Conservation (phyloP, 495 filamentous ascomycete genomes). For the Daldinia loculata region DNA sequence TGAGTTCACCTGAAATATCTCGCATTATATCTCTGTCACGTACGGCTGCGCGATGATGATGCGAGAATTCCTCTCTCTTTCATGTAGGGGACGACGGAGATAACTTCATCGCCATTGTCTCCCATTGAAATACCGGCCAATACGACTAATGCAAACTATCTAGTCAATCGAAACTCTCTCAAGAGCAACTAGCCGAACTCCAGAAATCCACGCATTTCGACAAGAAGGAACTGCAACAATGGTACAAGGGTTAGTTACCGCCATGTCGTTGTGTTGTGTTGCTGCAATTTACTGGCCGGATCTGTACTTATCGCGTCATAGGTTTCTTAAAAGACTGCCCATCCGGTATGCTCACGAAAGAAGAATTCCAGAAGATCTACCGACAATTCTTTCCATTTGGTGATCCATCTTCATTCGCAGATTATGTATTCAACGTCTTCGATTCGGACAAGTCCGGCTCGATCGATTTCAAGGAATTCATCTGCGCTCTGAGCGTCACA, state of each 20-base stretch:
- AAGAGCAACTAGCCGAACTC: constrained; percentile 91
- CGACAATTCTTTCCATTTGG: constrained; percentile 99
- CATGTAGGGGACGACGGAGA: constrained; percentile 4
- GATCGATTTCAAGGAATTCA: constrained; percentile 99
- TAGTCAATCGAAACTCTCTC: constrained; percentile 94
- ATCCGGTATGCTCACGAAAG: constrained; percentile 92
- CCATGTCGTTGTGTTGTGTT: background rate
- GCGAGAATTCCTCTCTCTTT: constrained; percentile 28
- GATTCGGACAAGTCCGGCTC: constrained; percentile 95
- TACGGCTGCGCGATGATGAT: constrained; percentile 12
- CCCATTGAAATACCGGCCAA: background rate
- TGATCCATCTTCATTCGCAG: constrained; percentile 94
- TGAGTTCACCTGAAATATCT: constrained; percentile 46
- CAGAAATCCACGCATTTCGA: constrained; percentile 98
- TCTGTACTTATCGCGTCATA: constrained; percentile 48
- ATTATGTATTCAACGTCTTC: constrained; percentile 99
- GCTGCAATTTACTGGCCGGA: background rate
- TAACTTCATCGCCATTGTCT: constrained; percentile 10
- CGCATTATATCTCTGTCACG: constrained; percentile 18
- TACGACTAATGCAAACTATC: constrained; percentile 15
- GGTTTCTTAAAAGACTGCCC: constrained; percentile 99
- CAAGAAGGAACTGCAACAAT: constrained; percentile 99
- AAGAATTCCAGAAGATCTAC: constrained; percentile 99
- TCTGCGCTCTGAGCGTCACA: constrained; percentile 96
- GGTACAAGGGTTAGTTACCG: constrained; percentile 87